Conservation (phyloP, 164 flowering plant species). For the Tetracentron sinense region DNA sequence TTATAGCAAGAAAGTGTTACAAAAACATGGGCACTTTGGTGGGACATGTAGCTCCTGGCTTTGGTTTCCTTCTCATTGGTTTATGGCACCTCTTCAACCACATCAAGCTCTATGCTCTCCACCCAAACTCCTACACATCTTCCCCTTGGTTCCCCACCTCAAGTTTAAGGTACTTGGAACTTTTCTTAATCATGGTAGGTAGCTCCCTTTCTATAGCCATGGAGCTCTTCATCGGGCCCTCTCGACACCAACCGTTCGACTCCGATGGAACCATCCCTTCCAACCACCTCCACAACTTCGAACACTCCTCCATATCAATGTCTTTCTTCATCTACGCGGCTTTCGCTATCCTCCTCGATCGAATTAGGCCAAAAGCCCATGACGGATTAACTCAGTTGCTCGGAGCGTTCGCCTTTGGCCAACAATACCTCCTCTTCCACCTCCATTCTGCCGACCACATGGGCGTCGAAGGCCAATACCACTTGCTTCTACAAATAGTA, state of each 20-base stretch:
- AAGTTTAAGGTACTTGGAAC: conserved; percentile 42
- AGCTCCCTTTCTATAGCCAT: conserved; percentile 38
- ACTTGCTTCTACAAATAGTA: conserved; percentile 28
- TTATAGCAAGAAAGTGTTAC: not conserved
- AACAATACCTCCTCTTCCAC: conserved; percentile 50
- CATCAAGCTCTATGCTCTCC: conserved; percentile 38
- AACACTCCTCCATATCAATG: conserved; percentile 54
- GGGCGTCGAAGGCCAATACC: conserved; percentile 41
- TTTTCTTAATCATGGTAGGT: conserved; percentile 39
- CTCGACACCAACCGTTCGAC: conserved; percentile 55
- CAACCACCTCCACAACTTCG: conserved; percentile 65
- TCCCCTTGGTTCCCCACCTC: conserved; percentile 56
- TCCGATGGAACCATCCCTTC: conserved; percentile 61
- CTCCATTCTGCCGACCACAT: conserved; percentile 38
- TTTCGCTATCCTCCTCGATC: conserved; percentile 34
- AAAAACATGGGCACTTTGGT: conserved; percentile 45
- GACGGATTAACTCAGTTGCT: conserved; percentile 34
- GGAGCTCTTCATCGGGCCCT: conserved; percentile 64
- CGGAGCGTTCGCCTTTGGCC: conserved; percentile 43
- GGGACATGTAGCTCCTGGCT: conserved; percentile 66
- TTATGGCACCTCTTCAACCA: conserved; percentile 65
- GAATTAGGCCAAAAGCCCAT: conserved; percentile 12
- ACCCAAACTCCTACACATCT: conserved; percentile 37
- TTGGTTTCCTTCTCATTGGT: conserved; percentile 53
- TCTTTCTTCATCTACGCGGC: conserved; percentile 41